A percentile compares a stretch with the other conserved stretches of the same genome.
phyloP scores from a whole-genome alignment of 108 stramenopile species.

The Skeletonema costatum region DNA sequence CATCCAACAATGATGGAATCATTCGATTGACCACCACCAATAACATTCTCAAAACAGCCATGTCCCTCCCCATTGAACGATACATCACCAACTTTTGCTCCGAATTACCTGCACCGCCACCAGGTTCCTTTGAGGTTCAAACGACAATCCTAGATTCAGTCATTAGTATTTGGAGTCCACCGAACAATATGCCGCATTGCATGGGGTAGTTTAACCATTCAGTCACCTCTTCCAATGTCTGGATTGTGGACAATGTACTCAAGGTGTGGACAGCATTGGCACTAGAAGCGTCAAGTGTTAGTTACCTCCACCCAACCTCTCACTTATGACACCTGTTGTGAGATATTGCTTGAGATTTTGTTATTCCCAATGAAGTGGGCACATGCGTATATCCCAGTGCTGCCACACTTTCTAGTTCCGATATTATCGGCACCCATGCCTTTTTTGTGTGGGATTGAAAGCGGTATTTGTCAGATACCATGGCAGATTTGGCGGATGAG shows the following conservation, averaged over 20 bases:
- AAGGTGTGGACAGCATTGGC: conserved; percentile 79
- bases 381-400: conserved; percentile 86
- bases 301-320: conserved; percentile 81
- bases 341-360: conserved; percentile 91
- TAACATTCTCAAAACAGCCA: neutral
- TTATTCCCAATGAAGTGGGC: conserved; percentile 96
- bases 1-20: neutral
- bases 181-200: conserved; percentile 94
- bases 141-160: conserved; percentile 66
- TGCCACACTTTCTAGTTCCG: conserved; percentile 80
- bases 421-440: conserved; percentile 93
- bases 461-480: conserved; percentile 71
- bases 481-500: conserved; percentile 75
- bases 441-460: conserved; percentile 84
- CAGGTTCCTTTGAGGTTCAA: conserved; percentile 90
- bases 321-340: conserved; percentile 88
- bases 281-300: conserved; percentile 88
- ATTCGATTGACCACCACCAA: neutral
- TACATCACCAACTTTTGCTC: conserved; percentile 93
- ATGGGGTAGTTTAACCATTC: conserved; percentile 92
- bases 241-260: conserved; percentile 76
- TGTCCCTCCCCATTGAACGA: conserved; percentile 84
- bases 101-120: conserved; percentile 97
- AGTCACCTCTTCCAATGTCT: conserved; percentile 90
- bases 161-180: conserved; percentile 91